These are phyloP conservation scores for Aspergillus fischeri DNA, from an alignment of 2,329 filamentous ascomycete genomes.

Conservation along the genomic window DNA sequence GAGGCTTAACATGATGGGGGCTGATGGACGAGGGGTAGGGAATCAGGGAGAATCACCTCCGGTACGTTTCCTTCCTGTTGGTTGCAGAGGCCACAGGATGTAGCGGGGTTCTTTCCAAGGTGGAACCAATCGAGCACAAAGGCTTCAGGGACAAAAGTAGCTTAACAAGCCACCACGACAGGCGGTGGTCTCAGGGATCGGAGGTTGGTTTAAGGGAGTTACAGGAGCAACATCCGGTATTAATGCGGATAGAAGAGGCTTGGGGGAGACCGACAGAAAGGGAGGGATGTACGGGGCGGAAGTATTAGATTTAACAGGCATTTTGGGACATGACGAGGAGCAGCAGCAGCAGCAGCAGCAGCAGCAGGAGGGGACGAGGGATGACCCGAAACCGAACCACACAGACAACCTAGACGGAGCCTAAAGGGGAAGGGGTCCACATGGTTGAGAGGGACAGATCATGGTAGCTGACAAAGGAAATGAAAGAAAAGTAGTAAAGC, in stretches of 20 bases:
- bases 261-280: background rate
- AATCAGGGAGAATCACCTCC: background rate
- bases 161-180: background rate
- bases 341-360: background rate
- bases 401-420: background rate
- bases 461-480: background rate
- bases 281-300: background rate
- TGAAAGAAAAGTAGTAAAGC: constrained; percentile 5
- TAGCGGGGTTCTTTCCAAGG: background rate
- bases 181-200: background rate
- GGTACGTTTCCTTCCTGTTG: background rate
- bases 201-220: background rate
- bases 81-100: background rate
- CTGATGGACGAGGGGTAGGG: background rate
- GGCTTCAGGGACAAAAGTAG: background rate
- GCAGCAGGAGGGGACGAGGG: background rate
- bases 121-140: background rate
- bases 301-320: background rate
- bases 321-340: background rate
- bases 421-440: background rate
- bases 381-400: background rate
- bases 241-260: background rate
- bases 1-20: background rate
- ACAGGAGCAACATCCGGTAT: background rate
- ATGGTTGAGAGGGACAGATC: background rate